Evolutionary conservation across 169 alveolate species (phyloP), one percentile per base, ranked within the genome.

Genomic region (Theileria sp.): DNA sequence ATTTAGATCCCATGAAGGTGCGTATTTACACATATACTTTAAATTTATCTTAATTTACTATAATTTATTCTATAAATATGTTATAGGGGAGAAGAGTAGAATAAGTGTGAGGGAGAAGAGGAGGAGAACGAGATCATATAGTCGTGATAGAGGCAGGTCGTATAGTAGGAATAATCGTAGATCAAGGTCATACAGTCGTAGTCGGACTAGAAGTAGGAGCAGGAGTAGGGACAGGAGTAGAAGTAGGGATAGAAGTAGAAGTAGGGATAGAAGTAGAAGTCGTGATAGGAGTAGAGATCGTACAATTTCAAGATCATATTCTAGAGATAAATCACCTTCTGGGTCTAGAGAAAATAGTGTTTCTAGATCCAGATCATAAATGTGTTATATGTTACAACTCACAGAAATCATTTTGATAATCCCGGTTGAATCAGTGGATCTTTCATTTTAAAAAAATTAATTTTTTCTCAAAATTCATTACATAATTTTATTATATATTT

Each of bases 1-100:
- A 4, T 93, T 93, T 86, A 85, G 89, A 65, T 92, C 96, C 17
- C 96, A 92, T 62, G 94, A 93, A 79, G 89, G 89, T 83, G 58
- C 17, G 80, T 32, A 21, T 21, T n/a, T 65, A n/a, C 12, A 21
- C 5, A 21, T 65, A 65, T n/a, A n/a, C n/a, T n/a, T n/a, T n/a
- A n/a, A n/a, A n/a, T n/a, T n/a, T n/a, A n/a, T n/a, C n/a, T n/a
- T n/a, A n/a, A n/a, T n/a, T n/a, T n/a, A n/a, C n/a, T n/a, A n/a
- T n/a, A n/a, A n/a, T 65, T 65, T 26, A 8, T 19, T 19, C 49
- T 17, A 51, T 49, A n/a, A 32, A 15, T 5, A 58, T 26, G 10
- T 15, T 60, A 28, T 67, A 83, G 96, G 96, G 6, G 95, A 91
- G 75, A 93, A 93, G 65, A 26, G 93, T 26, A 88, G 91, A 69